These are phyloP conservation scores for Perilla frutescens DNA, from an alignment of 257 asterid genomes.

Conservation along the genomic window DNA sequence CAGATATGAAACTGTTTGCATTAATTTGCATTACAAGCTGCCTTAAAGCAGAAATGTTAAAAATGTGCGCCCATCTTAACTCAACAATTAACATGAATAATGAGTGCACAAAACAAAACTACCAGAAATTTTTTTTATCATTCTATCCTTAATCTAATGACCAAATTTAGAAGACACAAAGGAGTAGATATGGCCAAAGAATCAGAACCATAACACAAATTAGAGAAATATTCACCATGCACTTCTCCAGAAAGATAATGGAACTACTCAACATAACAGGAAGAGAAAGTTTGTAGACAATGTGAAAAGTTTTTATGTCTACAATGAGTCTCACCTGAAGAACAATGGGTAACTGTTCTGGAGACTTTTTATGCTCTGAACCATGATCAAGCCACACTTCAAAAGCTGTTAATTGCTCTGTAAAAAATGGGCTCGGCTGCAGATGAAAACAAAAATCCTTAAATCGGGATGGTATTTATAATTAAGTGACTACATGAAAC, in stretches of 20 bases:
- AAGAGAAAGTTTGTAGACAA: neutral
- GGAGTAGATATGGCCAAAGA: neutral
- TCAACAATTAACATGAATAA: neutral
- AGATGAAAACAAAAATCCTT: constrained; percentile 27
- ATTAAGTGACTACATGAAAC: constrained; percentile 21
- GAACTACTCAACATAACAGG: neutral
- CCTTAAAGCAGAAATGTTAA: neutral
- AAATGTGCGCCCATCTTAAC: neutral
- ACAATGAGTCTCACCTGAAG: constrained; percentile 73
- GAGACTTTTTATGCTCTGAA: constrained; percentile 93
- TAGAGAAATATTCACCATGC: neutral
- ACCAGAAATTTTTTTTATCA: neutral
- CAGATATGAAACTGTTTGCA: neutral
- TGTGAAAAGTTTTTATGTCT: neutral
- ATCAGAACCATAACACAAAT: neutral
- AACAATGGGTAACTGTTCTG: constrained; percentile 98
- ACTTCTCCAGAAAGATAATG: neutral
- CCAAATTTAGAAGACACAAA: constrained; percentile 4
- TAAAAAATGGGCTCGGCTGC: constrained; percentile 95
- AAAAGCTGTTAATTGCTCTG: constrained; percentile 89
- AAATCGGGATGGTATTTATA: neutral
- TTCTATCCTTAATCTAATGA: neutral
- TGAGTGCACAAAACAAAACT: neutral
- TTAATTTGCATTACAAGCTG: neutral
- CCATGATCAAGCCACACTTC: constrained; percentile 99